Evolutionary conservation across 106 monocot genomes (phyloP).

Genomic region (Phalaenopsis equestris): DNA sequence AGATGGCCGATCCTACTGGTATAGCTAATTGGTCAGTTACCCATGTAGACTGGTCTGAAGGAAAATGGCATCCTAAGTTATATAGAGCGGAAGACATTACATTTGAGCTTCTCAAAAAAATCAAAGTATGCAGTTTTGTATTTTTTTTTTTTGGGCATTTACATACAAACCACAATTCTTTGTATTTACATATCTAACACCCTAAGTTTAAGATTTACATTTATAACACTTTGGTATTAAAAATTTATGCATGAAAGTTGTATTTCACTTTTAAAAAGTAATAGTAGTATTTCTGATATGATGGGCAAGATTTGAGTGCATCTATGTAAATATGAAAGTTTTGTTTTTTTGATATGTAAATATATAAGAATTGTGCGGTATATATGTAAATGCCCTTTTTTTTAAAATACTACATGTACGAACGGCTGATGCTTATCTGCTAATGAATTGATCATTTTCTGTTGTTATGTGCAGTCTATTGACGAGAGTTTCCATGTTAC

Average conservation of each 20-base stretch:
- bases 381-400: too few relatives aligned
- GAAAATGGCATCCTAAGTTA: slow-evolving; percentile 89
- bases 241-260: too few relatives aligned
- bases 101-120: slow-evolving; percentile 16
- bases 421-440: not conserved
- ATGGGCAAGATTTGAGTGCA: too few relatives aligned
- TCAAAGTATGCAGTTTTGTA: not conserved
- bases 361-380: too few relatives aligned
- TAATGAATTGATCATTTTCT: slow-evolving; percentile 4
- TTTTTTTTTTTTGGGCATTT: not conserved
- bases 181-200: too few relatives aligned
- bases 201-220: too few relatives aligned
- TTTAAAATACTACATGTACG: not conserved
- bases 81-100: slow-evolving; percentile 58
- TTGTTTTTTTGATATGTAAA: too few relatives aligned
- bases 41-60: slow-evolving; percentile 51
- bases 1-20: slow-evolving; percentile 84
- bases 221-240: too few relatives aligned
- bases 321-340: too few relatives aligned
- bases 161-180: too few relatives aligned
- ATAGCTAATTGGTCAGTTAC: slow-evolving; percentile 86
- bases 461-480: slow-evolving; percentile 55
- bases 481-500: slow-evolving; percentile 58
- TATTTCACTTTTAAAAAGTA: too few relatives aligned
- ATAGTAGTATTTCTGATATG: too few relatives aligned